A percentile compares a stretch with the other conserved stretches of the same genome.
Evolutionary conservation across 176 grass and related monocot species (phyloP).

Genomic region (Oryza australiensis): DNA sequence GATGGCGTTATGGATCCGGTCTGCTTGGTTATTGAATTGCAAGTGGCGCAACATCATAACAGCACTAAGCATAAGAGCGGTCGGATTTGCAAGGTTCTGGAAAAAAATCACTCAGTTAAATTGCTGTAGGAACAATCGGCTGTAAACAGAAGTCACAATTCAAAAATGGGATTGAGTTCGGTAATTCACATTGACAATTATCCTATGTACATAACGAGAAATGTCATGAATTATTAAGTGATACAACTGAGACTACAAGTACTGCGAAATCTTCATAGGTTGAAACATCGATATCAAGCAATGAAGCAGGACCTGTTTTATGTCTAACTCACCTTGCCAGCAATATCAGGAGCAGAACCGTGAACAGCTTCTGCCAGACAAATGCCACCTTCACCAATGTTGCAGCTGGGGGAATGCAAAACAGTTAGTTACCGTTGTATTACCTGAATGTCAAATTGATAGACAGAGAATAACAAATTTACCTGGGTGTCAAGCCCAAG

Average conservation of each 20-base stretch:
- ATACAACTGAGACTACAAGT: background rate
- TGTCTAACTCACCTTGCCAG: conserved; percentile 67
- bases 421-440: background rate
- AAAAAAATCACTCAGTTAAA: conserved; percentile 1
- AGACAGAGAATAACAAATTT: conserved; percentile 30
- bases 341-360: conserved; percentile 97
- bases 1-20: conserved; percentile 83
- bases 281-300: conserved; percentile 5
- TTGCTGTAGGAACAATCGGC: background rate
- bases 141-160: background rate
- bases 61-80: conserved; percentile 85
- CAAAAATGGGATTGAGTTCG: background rate
- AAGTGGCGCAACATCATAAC: conserved; percentile 97
- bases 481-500: conserved; percentile 95
- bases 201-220: background rate
- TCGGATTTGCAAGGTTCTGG: conserved; percentile 95
- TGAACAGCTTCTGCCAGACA: conserved; percentile 95
- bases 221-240: background rate
- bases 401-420: conserved; percentile 60
- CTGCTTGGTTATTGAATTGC: conserved; percentile 78
- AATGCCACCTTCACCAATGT: conserved; percentile 98
- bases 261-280: background rate
- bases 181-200: background rate
- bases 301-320: background rate
- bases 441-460: conserved; percentile 3